Percentiles rank a stretch among this genome's conserved stretches.
phyloP scores from a whole-genome alignment of 202 grass and related monocot species.

The Digitaria exilis region DNA sequence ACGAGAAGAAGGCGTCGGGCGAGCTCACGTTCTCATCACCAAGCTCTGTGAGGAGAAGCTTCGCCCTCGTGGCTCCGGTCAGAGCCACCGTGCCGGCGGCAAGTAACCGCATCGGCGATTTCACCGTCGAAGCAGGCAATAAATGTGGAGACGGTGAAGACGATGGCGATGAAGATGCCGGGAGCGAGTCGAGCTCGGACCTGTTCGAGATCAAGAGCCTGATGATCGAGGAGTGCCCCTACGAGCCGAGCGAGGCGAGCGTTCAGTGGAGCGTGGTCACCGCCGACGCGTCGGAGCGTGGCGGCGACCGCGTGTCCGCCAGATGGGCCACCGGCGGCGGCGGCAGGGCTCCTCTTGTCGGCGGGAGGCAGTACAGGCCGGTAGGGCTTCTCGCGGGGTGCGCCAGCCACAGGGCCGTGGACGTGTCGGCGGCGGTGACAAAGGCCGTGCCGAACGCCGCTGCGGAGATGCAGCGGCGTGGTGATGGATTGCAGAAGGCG shows the following conservation, averaged over 20 bases:
- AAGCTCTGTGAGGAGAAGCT: conserved; percentile 20
- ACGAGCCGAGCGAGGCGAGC: conserved; percentile 92
- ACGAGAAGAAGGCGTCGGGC: conserved; percentile 6
- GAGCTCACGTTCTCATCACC: background rate
- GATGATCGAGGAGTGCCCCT: conserved; percentile 60
- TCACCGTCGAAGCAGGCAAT: background rate
- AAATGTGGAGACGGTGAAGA: background rate
- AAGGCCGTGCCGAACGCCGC: conserved; percentile 3
- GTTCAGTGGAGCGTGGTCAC: conserved; percentile 92
- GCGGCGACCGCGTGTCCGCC: background rate
- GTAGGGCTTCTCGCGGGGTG: conserved; percentile 64
- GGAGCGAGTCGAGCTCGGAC: conserved; percentile 90
- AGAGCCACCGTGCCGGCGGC: background rate
- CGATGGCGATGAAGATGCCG: conserved; percentile 16
- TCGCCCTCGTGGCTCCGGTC: conserved; percentile 34
- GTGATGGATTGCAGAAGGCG: conserved; percentile 35
- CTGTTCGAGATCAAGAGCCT: conserved; percentile 97
- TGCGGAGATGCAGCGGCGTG: conserved; percentile 33
- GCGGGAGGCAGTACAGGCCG: conserved; percentile 23
- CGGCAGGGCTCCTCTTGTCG: background rate
- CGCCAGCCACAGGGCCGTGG: conserved; percentile 69
- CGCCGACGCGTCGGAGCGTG: conserved; percentile 49
- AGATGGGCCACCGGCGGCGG: background rate
- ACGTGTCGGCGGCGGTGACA: conserved; percentile 42
- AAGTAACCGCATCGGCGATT: background rate